Conservation (phyloP, 2,329 filamentous ascomycete species). For the Pseudofabraea citricarpa region DNA sequence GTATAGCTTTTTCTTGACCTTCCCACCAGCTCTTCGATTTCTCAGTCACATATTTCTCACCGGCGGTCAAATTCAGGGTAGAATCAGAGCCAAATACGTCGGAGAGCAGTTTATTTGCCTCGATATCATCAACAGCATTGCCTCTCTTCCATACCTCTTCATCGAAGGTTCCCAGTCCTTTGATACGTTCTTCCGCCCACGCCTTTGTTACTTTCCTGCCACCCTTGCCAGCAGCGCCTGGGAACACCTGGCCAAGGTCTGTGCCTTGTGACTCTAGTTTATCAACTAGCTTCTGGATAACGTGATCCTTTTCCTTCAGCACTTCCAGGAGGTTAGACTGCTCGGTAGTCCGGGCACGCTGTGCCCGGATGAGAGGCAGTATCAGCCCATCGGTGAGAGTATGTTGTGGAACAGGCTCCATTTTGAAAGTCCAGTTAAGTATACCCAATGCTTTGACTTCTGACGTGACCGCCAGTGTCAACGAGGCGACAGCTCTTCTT, state of each 20-base stretch:
- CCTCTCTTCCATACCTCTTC: constrained; percentile 17
- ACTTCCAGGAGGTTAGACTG: constrained; percentile 37
- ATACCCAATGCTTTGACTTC: constrained; percentile 56
- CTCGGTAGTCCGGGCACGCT: constrained; percentile 37
- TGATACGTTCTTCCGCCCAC: constrained; percentile 31
- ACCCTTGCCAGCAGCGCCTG: constrained; percentile 30
- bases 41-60: neutral
- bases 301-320: constrained; percentile 47
- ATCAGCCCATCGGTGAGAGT: constrained; percentile 40
- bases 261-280: constrained; percentile 45
- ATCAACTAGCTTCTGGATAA: constrained; percentile 49
- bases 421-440: constrained; percentile 60
- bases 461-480: constrained; percentile 51
- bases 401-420: constrained; percentile 35
- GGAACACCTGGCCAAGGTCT: constrained; percentile 46
- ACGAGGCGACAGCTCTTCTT: constrained; percentile 24
- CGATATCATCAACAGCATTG: neutral
- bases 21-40: constrained; percentile 23
- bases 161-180: constrained; percentile 43
- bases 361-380: constrained; percentile 40
- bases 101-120: constrained; percentile 9
- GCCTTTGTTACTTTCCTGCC: constrained; percentile 34
- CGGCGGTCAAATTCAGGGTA: neutral
- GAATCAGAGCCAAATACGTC: constrained; percentile 15
- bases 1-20: neutral